Percentiles rank a stretch among this genome's conserved stretches.
These are phyloP conservation scores for Cenchrus fungigraminus DNA, from an alignment of 176 grass and related monocot genomes.

Conservation along the genomic window DNA sequence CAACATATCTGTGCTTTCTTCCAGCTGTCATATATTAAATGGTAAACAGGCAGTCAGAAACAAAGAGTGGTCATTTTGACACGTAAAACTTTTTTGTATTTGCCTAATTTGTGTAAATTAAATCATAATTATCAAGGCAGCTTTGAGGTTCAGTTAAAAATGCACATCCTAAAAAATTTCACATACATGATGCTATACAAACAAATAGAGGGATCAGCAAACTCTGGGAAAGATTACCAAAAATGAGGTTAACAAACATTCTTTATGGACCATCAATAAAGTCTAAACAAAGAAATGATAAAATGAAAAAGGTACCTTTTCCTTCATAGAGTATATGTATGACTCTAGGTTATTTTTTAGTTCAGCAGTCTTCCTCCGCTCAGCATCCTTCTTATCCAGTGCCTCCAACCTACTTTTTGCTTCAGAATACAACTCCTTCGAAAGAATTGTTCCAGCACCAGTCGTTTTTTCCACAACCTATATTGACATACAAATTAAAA, in stretches of 20 bases:
- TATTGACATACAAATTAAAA: constrained; percentile 3
- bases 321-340: constrained; percentile 97
- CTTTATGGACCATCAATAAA: neutral
- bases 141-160: neutral
- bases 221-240: constrained; percentile 3
- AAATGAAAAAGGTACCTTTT: constrained; percentile 67
- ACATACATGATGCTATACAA: neutral
- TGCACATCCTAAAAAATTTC: neutral
- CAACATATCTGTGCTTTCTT: constrained; percentile 79
- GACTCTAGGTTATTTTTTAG: constrained; percentile 94
- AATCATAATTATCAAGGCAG: neutral
- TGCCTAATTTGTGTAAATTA: constrained; percentile 13
- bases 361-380: constrained; percentile 89
- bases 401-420: constrained; percentile 91
- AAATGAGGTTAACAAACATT: neutral
- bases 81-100: neutral
- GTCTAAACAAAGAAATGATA: constrained; percentile 17
- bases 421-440: constrained; percentile 81
- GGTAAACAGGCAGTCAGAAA: constrained; percentile 39
- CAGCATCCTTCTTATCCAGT: constrained; percentile 89
- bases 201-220: constrained; percentile 7
- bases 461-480: constrained; percentile 74
- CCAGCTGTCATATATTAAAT: constrained; percentile 61
- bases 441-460: constrained; percentile 70
- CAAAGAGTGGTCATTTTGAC: neutral